Conservation (phyloP, 805 yeast genomes). For the Metschnikowia proteae region DNA sequence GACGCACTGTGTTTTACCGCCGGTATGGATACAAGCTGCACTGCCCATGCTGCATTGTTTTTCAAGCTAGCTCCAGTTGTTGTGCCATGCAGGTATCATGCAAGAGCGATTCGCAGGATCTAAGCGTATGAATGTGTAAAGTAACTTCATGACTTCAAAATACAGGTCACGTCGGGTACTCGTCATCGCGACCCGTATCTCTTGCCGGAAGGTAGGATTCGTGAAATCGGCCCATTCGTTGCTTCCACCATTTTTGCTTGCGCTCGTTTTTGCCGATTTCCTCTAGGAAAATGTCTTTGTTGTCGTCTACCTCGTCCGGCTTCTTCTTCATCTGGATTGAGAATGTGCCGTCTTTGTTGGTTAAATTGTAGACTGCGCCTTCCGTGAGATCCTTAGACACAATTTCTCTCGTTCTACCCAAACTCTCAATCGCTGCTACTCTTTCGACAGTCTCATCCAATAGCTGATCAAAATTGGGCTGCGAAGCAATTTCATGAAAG, state of each 20-base stretch:
- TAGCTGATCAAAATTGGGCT: slow-evolving; percentile 66
- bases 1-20: not conserved
- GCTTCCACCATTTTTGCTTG: slow-evolving; percentile 43
- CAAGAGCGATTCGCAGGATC: not conserved
- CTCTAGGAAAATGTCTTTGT: slow-evolving; percentile 23
- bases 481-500: slow-evolving; percentile 69
- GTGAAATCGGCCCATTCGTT: slow-evolving; percentile 38
- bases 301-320: slow-evolving; percentile 22
- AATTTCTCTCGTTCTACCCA: slow-evolving; percentile 74
- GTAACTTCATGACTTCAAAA: not conserved
- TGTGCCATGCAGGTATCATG: slow-evolving; percentile 1
- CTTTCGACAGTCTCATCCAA: slow-evolving; percentile 63
- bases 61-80: not conserved
- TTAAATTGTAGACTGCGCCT: slow-evolving; percentile 44
- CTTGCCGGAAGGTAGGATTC: slow-evolving; percentile 20
- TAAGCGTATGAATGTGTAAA: not conserved
- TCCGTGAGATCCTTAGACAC: slow-evolving; percentile 63
- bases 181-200: not conserved
- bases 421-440: slow-evolving; percentile 70
- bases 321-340: slow-evolving; percentile 13
- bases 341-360: slow-evolving; percentile 12
- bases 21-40: not conserved
- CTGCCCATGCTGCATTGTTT: not conserved
- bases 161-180: not conserved
- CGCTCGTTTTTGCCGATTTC: slow-evolving; percentile 18